Percentiles rank a stretch among this genome's conserved stretches.
These are phyloP conservation scores for Kewa caespitosa DNA, from an alignment of 179 eudicot genomes.

Conservation along the genomic window DNA sequence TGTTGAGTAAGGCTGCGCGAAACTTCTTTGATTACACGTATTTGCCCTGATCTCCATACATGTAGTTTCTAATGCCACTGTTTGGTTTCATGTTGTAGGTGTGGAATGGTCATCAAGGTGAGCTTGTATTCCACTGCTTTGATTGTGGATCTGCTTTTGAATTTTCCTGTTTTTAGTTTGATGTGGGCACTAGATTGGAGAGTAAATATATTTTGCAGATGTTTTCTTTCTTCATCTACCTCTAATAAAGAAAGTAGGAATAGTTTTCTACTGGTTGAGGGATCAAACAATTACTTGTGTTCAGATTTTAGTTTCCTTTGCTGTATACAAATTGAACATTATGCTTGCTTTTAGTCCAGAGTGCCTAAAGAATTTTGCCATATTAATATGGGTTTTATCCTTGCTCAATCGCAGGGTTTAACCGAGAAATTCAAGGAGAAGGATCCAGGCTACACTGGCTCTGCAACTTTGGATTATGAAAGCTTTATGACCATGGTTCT, in stretches of 20 bases:
- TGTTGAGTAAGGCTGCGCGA: slow-evolving; percentile 62
- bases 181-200: not conserved
- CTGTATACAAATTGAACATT: not conserved
- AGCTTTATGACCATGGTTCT: slow-evolving; percentile 73
- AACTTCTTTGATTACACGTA: not conserved
- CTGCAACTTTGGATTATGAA: slow-evolving; percentile 65
- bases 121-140: slow-evolving; percentile 17
- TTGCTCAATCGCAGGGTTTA: slow-evolving; percentile 55
- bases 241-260: not conserved
- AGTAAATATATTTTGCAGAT: not conserved
- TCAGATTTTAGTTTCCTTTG: not conserved
- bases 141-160: not conserved
- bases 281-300: not conserved
- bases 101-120: slow-evolving; percentile 86
- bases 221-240: not conserved
- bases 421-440: slow-evolving; percentile 89
- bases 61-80: slow-evolving; percentile 17
- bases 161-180: not conserved
- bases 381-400: not conserved
- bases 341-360: not conserved
- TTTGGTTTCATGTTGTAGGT: slow-evolving; percentile 42
- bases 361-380: not conserved
- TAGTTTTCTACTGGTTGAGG: not conserved
- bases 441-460: slow-evolving; percentile 63
- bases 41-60: not conserved